phyloP scores from a whole-genome alignment of 2,329 filamentous ascomycete genomes.

The Talaromyces verruculosus region DNA sequence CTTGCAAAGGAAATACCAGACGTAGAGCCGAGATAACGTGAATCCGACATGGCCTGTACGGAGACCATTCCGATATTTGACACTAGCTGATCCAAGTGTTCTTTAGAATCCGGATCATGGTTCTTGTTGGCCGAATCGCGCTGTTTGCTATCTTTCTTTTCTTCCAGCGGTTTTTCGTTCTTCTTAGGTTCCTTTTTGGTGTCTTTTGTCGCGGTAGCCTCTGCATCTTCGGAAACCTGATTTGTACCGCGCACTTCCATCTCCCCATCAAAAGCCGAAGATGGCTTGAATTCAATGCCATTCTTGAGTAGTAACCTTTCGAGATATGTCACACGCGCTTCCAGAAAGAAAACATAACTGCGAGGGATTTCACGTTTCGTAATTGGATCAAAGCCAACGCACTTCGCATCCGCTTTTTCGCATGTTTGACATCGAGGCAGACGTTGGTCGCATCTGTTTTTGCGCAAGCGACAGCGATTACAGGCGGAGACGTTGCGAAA shows the following conservation, averaged over 20 bases:
- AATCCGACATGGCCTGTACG: slow-evolving; percentile 74
- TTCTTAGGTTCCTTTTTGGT: slow-evolving; percentile 29
- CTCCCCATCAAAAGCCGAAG: slow-evolving; percentile 61
- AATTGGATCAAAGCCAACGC: slow-evolving; percentile 94
- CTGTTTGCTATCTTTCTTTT: slow-evolving; percentile 23
- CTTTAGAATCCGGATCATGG: slow-evolving; percentile 51
- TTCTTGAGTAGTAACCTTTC: slow-evolving; percentile 71
- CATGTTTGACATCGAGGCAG: slow-evolving; percentile 88
- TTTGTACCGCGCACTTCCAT: slow-evolving; percentile 16
- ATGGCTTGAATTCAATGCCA: slow-evolving; percentile 69
- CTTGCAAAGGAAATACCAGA: slow-evolving; percentile 92
- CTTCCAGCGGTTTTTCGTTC: slow-evolving; percentile 20
- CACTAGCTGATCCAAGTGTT: slow-evolving; percentile 65
- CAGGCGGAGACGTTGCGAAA: slow-evolving; percentile 92
- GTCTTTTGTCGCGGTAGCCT: slow-evolving; percentile 11
- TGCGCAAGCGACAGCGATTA: slow-evolving; percentile 85
- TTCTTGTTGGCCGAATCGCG: slow-evolving; percentile 42
- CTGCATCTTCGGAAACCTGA: slow-evolving; percentile 34
- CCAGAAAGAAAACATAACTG: slow-evolving; percentile 91
- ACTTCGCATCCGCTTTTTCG: slow-evolving; percentile 86
- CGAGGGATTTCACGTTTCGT: slow-evolving; percentile 93
- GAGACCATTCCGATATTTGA: slow-evolving; percentile 73
- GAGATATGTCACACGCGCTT: slow-evolving; percentile 79
- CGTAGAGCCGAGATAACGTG: slow-evolving; percentile 77
- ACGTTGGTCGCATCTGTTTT: slow-evolving; percentile 93